Base-by-base conservation (phyloP, 1,284 basidiomycete species). In the Pseudozyma pruni region DNA sequence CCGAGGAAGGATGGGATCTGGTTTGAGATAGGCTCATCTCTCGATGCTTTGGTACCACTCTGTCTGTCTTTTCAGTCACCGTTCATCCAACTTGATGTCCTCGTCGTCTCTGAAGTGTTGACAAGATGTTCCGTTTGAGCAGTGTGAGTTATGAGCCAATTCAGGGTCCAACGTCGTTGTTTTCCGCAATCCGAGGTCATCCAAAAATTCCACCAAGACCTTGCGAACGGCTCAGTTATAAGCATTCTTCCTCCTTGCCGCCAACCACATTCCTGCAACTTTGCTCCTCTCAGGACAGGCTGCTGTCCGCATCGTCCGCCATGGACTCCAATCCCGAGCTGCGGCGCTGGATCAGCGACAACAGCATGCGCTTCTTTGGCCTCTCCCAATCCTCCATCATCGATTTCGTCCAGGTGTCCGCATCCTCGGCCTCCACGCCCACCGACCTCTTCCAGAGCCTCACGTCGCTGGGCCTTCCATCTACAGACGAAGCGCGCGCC, bases 391-490 rank as follows among this genome's bases (percentile, higher is more conserved):
- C 67, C 14, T 72, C 63, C 43, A 70, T 75, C 39, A 56, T 78
- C 50, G 77, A 79, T 37, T 79, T 74, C 33, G 62, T 79, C 49
- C 66, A 70, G 32, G 73, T 76, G 7, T 76, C 73, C 1, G 93
- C 93, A 16, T 87, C 90, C 6, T 89, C 90, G 35, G 87, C 93
- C 52, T 93, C 94, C 82, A 89, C 90, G 8, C 86, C 91, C 10
- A 89, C 91, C 33, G 87, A 87, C 38, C 87, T 97, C 34, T 93
- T 93, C 80, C 75, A 87, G 25, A 85, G 89, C 6, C 89, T 98
- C 38, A 86, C 90, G 61, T 85, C 87, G 27, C 88, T 89, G 53
- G 94, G 94, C 62, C 86, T 98, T 34, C 90, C 91, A 45, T 87
- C 91, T 75, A 90, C 89, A 3, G 81, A 90, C 8, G 90, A 91